Conservation (phyloP, 768 basidiomycete species). For the Agrocybe pediades region DNA sequence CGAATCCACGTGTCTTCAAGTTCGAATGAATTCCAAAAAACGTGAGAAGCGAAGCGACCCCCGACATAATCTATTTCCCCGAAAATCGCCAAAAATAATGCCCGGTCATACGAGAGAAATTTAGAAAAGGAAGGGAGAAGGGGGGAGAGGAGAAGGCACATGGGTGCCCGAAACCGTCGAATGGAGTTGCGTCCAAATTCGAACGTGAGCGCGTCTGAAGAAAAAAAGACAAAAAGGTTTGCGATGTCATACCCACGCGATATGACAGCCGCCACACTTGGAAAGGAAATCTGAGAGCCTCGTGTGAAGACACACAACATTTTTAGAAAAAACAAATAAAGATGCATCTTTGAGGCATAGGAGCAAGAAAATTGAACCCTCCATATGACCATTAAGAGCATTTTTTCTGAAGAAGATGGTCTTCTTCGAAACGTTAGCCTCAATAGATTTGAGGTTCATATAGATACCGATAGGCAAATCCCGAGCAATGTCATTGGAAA, state of each 20-base stretch:
- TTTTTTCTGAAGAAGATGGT: background rate
- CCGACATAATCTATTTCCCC: slow-evolving; percentile 12
- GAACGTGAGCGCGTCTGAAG: slow-evolving; percentile 6
- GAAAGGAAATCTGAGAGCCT: background rate
- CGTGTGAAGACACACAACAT: slow-evolving; percentile 2
- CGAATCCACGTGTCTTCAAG: slow-evolving; percentile 14
- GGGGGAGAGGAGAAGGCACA: slow-evolving; percentile 10
- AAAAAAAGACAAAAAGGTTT: slow-evolving; percentile 4
- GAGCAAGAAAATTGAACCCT: background rate
- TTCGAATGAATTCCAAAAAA: slow-evolving; percentile 1
- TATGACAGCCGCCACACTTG: background rate
- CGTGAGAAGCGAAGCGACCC: slow-evolving; percentile 11
- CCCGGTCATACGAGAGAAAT: slow-evolving; percentile 3
- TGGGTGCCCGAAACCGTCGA: slow-evolving; percentile 1
- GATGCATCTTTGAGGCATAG: background rate
- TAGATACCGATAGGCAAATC: background rate
- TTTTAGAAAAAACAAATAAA: background rate
- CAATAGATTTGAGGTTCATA: background rate
- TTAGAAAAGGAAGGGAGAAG: background rate
- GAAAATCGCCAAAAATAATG: slow-evolving; percentile 6
- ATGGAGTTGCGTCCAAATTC: slow-evolving; percentile 4
- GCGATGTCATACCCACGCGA: slow-evolving; percentile 3
- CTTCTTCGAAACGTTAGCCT: background rate
- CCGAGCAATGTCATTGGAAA: background rate
- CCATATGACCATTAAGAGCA: background rate